phyloP scores from a whole-genome alignment of 805 yeast genomes.

The Crinitomyces ghanaensis region DNA sequence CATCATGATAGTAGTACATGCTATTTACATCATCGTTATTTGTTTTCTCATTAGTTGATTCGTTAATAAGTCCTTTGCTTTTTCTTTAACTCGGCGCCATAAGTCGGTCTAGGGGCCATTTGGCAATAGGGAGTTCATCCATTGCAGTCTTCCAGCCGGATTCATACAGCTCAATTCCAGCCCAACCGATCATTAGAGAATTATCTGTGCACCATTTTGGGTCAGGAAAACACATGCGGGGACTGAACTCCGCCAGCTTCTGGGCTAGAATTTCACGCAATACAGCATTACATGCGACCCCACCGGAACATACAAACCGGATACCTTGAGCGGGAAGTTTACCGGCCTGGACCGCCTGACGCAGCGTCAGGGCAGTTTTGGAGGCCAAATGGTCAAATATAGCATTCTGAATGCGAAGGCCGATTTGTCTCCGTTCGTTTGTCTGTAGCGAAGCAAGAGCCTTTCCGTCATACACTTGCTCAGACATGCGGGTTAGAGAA shows the following conservation, averaged over 20 bases:
- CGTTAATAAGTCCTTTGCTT: too few relatives aligned
- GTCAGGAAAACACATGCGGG: slow-evolving; percentile 54
- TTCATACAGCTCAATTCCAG: slow-evolving; percentile 83
- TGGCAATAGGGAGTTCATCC: slow-evolving; percentile 52
- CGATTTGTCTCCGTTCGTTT: slow-evolving; percentile 12
- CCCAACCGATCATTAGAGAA: slow-evolving; percentile 96
- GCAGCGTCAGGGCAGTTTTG: slow-evolving; percentile 44
- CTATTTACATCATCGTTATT: too few relatives aligned
- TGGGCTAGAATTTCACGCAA: slow-evolving; percentile 21
- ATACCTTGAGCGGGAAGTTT: slow-evolving; percentile 15
- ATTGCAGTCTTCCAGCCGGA: slow-evolving; percentile 36
- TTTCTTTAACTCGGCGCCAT: too few relatives aligned
- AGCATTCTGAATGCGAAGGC: slow-evolving; percentile 39
- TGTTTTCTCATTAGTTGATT: too few relatives aligned
- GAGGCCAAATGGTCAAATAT: slow-evolving; percentile 64
- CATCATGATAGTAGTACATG: too few relatives aligned
- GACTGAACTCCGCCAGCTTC: slow-evolving; percentile 6
- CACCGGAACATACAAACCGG: slow-evolving; percentile 73
- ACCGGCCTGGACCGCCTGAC: slow-evolving; percentile 17
- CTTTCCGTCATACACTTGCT: slow-evolving; percentile 10
- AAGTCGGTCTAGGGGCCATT: slow-evolving; percentile 67
- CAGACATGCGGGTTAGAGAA: slow-evolving; percentile 29
- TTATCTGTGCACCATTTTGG: slow-evolving; percentile 78
- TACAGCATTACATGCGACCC: slow-evolving; percentile 69
- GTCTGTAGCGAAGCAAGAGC: slow-evolving; percentile 6